Evolutionary conservation across 2,329 filamentous ascomycete species (phyloP).

Genomic region (Penicillium decumbens): DNA sequence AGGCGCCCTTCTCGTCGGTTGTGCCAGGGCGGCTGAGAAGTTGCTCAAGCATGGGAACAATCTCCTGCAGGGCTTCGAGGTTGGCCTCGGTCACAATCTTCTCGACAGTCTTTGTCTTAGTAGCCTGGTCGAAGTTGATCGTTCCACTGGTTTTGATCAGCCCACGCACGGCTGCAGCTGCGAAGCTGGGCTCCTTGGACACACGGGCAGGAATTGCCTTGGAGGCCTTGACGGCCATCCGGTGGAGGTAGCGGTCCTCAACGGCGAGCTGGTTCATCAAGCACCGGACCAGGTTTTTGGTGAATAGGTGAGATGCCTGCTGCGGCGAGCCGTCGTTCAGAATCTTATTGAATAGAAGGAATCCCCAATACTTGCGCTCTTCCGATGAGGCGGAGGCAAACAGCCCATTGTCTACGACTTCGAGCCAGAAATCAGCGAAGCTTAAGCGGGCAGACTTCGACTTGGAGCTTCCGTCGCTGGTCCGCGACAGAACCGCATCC

Average conservation of each 20-base stretch:
- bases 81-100: constrained; percentile 62
- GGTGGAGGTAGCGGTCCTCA: constrained; percentile 72
- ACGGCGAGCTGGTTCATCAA: constrained; percentile 77
- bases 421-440: constrained; percentile 78
- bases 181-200: constrained; percentile 56
- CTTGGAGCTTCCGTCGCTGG: constrained; percentile 33
- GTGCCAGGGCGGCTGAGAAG: constrained; percentile 46
- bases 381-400: constrained; percentile 78
- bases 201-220: constrained; percentile 64
- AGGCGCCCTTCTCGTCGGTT: constrained; percentile 44
- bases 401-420: constrained; percentile 78
- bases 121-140: constrained; percentile 79
- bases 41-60: constrained; percentile 51
- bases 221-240: constrained; percentile 70
- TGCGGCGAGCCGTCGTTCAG: constrained; percentile 51
- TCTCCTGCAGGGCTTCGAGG: constrained; percentile 46
- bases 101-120: constrained; percentile 80
- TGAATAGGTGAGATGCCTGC: constrained; percentile 63
- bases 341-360: constrained; percentile 77
- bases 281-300: constrained; percentile 74
- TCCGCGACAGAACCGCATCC: constrained; percentile 64
- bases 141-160: constrained; percentile 67
- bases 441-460: constrained; percentile 38
- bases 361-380: constrained; percentile 86
- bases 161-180: constrained; percentile 58